Percentiles rank a stretch among this genome's conserved stretches.
Evolutionary conservation across 2,329 filamentous ascomycete genomes (phyloP).

Genomic region (Paracamarosporium sp.): DNA sequence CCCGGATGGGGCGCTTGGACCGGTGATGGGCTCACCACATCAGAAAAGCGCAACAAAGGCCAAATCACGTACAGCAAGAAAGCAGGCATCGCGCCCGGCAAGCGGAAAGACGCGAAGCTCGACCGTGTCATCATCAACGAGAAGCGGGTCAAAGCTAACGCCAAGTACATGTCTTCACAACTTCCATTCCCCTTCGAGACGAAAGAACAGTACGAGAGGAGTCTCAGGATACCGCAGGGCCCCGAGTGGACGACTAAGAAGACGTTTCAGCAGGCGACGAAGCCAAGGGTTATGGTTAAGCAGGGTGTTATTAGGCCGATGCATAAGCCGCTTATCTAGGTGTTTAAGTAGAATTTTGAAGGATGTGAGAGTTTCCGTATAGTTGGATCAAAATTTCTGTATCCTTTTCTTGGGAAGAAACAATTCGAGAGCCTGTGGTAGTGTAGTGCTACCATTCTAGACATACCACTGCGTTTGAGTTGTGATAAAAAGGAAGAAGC

Average conservation of each 20-base stretch:
- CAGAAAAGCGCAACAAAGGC: conserved; percentile 62
- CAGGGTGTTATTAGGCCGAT: conserved; percentile 93
- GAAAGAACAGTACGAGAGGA: conserved; percentile 86
- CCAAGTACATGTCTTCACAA: conserved; percentile 82
- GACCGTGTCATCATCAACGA: conserved; percentile 91
- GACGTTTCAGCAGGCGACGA: conserved; percentile 87
- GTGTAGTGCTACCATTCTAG: too few species aligned
- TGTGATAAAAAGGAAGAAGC: too few species aligned
- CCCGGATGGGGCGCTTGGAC: conserved; percentile 95
- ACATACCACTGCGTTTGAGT: too few species aligned
- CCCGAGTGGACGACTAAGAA: conserved; percentile 97
- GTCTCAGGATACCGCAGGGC: conserved; percentile 83
- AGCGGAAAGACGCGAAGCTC: conserved; percentile 82
- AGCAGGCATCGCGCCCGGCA: conserved; percentile 74
- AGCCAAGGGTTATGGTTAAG: conserved; percentile 88
- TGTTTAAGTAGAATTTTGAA: neutral
- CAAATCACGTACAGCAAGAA: conserved; percentile 65
- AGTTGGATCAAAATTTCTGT: too few species aligned
- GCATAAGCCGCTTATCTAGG: conserved; percentile 70
- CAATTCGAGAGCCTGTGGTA: too few species aligned
- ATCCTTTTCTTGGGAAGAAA: too few species aligned
- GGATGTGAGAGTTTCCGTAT: too few species aligned
- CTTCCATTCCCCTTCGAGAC: conserved; percentile 92
- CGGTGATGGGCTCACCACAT: conserved; percentile 79
- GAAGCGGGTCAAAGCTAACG: conserved; percentile 89